phyloP scores from a whole-genome alignment of 2,329 filamentous ascomycete genomes.

The Ceratocystis harringtonii region DNA sequence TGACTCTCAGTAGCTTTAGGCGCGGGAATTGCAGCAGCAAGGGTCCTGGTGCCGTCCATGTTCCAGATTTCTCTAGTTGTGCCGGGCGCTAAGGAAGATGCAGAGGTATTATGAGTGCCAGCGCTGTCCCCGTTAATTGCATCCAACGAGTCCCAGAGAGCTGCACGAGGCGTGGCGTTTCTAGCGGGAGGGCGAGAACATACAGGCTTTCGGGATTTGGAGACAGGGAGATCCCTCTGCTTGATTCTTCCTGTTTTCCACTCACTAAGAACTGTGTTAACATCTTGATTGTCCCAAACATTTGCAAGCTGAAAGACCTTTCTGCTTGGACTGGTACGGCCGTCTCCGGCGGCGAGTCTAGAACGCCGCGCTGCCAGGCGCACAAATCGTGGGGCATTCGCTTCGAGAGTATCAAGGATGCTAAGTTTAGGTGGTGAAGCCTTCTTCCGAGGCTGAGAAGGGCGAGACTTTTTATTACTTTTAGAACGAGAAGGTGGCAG shows the following conservation, averaged over 20 bases:
- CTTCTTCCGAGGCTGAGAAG: constrained; percentile 6
- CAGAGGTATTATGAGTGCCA: background rate
- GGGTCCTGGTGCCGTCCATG: constrained; percentile 27
- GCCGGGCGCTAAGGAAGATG: background rate
- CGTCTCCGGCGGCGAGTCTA: constrained; percentile 32
- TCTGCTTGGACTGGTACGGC: constrained; percentile 37
- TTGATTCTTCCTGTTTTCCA: constrained; percentile 41
- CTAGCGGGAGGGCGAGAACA: background rate
- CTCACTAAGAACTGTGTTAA: constrained; percentile 34
- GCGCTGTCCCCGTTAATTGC: background rate
- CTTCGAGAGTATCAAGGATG: constrained; percentile 44
- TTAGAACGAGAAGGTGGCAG: background rate
- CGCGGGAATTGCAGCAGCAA: constrained; percentile 19
- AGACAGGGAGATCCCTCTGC: constrained; percentile 9
- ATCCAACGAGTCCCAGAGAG: background rate
- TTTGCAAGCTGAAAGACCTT: constrained; percentile 48
- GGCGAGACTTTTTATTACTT: background rate
- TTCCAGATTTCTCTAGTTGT: constrained; percentile 21
- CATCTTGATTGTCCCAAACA: constrained; percentile 46
- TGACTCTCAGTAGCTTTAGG: background rate
- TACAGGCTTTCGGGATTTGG: background rate
- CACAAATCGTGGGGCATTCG: constrained; percentile 40
- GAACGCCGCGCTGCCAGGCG: constrained; percentile 46
- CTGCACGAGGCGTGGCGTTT: background rate
- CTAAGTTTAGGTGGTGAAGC: constrained; percentile 35